These are phyloP conservation scores for Botrytis squamosa DNA, from an alignment of 2,329 filamentous ascomycete species.

Conservation along the genomic window DNA sequence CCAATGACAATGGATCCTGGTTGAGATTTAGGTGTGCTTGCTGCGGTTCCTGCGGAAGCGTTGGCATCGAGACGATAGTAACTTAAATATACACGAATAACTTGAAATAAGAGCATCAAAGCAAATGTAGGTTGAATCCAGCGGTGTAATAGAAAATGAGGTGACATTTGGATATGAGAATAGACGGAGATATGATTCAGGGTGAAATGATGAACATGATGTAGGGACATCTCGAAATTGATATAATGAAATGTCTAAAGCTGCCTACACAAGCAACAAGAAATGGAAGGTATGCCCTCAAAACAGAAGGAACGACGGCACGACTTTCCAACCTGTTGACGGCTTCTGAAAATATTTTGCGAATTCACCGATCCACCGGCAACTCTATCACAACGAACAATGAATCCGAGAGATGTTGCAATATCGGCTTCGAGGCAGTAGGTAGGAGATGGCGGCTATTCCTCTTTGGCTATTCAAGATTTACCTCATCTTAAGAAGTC, in stretches of 20 bases:
- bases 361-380: not conserved
- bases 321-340: not conserved
- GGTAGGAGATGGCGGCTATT: not conserved
- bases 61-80: constrained; percentile 22
- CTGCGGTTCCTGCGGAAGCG: constrained; percentile 25
- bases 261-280: not conserved
- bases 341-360: not conserved
- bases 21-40: constrained; percentile 19
- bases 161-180: constrained; percentile 27
- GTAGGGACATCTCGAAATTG: not conserved
- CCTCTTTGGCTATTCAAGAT: not conserved
- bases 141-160: constrained; percentile 23
- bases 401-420: not conserved
- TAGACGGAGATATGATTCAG: not conserved
- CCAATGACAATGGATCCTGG: constrained; percentile 9
- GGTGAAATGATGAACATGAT: not conserved
- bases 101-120: constrained; percentile 25
- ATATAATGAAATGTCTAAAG: not conserved
- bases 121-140: constrained; percentile 24
- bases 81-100: constrained; percentile 19
- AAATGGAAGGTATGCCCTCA: not conserved
- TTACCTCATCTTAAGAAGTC: not conserved
- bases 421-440: not conserved
- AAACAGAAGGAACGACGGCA: constrained; percentile 10
- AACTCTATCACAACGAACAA: not conserved